Conservation (phyloP, 2,329 filamentous ascomycete species). For the Diplodia scrobiculata region DNA sequence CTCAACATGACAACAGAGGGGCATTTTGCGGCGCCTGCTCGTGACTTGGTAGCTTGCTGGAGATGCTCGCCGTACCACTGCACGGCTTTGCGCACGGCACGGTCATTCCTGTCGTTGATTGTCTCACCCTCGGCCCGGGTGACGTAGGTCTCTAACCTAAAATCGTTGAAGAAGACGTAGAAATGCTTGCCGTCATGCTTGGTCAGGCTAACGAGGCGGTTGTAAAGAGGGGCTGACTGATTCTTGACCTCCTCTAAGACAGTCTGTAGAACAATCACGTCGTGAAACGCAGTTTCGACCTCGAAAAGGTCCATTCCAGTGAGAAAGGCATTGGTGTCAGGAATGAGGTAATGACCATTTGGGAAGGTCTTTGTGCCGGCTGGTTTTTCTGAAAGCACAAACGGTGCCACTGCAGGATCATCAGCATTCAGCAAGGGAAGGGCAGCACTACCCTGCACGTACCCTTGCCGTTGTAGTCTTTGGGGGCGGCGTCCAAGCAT, state of each 20-base stretch:
- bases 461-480: constrained; percentile 78
- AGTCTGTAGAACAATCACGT: constrained; percentile 94
- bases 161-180: constrained; percentile 99
- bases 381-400: constrained; percentile 85
- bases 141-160: constrained; percentile 87
- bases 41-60: constrained; percentile 60
- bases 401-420: constrained; percentile 66
- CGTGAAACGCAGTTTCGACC: constrained; percentile 85
- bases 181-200: constrained; percentile 97
- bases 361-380: constrained; percentile 80
- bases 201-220: constrained; percentile 83
- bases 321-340: constrained; percentile 93
- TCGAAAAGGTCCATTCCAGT: constrained; percentile 98
- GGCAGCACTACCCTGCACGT: constrained; percentile 30
- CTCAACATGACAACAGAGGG: constrained; percentile 90
- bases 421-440: constrained; percentile 30
- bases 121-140: constrained; percentile 73
- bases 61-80: constrained; percentile 90
- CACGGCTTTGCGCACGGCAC: constrained; percentile 81
- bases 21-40: constrained; percentile 51
- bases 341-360: constrained; percentile 88
- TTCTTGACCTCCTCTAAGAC: constrained; percentile 96
- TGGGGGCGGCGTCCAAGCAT: constrained; percentile 74
- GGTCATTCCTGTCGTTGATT: constrained; percentile 96
- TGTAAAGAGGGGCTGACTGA: constrained; percentile 90